Percentiles rank a stretch among this genome's conserved stretches.
These are phyloP conservation scores for Trametes punicea DNA, from an alignment of 768 basidiomycete genomes.

Conservation along the genomic window DNA sequence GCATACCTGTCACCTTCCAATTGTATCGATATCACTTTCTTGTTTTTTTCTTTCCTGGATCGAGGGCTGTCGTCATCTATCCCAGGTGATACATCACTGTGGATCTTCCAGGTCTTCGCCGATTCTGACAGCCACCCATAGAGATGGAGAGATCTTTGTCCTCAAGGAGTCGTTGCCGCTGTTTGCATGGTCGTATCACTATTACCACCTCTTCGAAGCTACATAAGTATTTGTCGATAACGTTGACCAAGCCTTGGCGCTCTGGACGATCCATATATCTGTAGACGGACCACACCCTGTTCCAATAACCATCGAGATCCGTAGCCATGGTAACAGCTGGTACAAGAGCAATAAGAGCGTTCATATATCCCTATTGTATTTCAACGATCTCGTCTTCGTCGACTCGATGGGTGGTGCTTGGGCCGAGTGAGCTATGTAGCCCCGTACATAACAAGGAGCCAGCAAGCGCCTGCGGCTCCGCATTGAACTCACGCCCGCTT, in stretches of 20 bases:
- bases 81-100: conserved; percentile 8
- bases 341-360: conserved; percentile 2
- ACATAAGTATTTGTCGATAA: conserved; percentile 12
- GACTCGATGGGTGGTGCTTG: neutral
- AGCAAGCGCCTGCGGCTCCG: conserved; percentile 18
- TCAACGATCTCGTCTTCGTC: neutral
- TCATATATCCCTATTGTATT: neutral
- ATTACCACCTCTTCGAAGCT: neutral
- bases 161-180: conserved; percentile 1
- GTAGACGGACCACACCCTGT: conserved; percentile 16
- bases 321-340: conserved; percentile 9
- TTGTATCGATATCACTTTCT: conserved; percentile 17
- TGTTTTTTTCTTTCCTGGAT: conserved; percentile 3
- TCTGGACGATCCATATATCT: conserved; percentile 21
- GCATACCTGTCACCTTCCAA: neutral
- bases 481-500: conserved; percentile 34
- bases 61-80: neutral
- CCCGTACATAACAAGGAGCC: neutral
- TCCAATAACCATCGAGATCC: conserved; percentile 1
- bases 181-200: conserved; percentile 8
- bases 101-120: conserved; percentile 3
- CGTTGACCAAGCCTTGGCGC: conserved; percentile 5
- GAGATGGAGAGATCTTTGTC: conserved; percentile 9
- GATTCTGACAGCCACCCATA: conserved; percentile 1
- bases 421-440: neutral